phyloP scores from a whole-genome alignment of 176 grass and related monocot genomes.

The Cymbopogon citratus region DNA sequence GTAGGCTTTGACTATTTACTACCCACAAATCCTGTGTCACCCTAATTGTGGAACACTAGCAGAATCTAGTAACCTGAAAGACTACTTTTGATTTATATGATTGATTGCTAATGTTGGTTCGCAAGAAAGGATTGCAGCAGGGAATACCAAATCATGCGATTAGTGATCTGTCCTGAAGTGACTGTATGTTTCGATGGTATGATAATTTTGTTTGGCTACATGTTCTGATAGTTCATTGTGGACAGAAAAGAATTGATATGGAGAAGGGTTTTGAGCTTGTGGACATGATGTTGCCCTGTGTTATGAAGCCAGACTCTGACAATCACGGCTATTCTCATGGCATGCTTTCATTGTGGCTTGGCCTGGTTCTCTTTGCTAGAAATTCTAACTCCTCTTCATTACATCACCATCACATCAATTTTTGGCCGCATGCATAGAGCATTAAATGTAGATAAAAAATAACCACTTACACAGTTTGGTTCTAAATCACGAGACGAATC shows the following conservation, averaged over 20 bases:
- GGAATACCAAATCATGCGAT: background rate
- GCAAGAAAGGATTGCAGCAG: background rate
- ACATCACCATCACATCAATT: too few relatives aligned
- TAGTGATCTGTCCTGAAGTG: background rate
- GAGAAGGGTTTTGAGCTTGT: constrained; percentile 37
- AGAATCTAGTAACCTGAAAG: background rate
- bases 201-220: background rate
- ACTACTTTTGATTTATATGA: background rate
- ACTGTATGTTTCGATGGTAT: background rate
- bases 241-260: constrained; percentile 24
- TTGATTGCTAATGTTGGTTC: background rate
- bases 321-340: constrained; percentile 41
- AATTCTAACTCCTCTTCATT: too few relatives aligned
- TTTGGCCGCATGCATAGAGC: too few relatives aligned
- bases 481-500: too few relatives aligned
- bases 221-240: too few relatives aligned
- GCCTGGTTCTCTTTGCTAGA: too few relatives aligned
- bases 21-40: background rate
- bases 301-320: constrained; percentile 41
- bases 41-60: background rate
- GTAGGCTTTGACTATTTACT: background rate
- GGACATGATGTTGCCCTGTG: constrained; percentile 18
- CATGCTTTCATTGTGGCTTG: constrained; percentile 57
- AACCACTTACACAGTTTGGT: too few relatives aligned
- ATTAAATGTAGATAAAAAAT: too few relatives aligned